Percentiles rank a stretch among this genome's conserved stretches.
Conservation (phyloP, 2,329 filamentous ascomycete species). For the Neonectria ditissima region DNA sequence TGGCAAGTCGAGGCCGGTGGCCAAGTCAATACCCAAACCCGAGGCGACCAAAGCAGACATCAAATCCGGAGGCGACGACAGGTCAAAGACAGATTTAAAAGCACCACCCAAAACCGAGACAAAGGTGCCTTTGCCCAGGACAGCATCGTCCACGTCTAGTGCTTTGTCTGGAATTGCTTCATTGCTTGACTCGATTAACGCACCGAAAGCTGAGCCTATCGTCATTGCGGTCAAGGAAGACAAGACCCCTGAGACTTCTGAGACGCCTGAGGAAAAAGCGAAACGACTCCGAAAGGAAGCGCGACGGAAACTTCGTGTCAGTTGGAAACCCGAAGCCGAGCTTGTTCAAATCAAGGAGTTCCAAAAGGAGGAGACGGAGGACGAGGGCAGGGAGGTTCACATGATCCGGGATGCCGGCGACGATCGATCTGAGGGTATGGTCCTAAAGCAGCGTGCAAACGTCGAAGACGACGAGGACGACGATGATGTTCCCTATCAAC, state of each 20-base stretch:
- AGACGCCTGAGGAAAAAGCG: constrained; percentile 75
- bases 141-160: constrained; percentile 49
- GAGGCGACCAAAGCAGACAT: constrained; percentile 45
- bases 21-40: constrained; percentile 57
- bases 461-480: constrained; percentile 69
- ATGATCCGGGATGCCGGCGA: constrained; percentile 80
- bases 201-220: constrained; percentile 53
- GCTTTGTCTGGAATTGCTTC: constrained; percentile 64
- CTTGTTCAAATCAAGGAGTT: constrained; percentile 77
- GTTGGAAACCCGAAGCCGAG: constrained; percentile 75
- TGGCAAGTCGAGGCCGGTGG: constrained; percentile 59
- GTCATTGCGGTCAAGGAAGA: constrained; percentile 65
- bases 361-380: constrained; percentile 78
- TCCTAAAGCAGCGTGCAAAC: constrained; percentile 66
- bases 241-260: constrained; percentile 62
- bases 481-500: constrained; percentile 64
- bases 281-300: constrained; percentile 79
- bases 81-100: constrained; percentile 47
- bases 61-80: constrained; percentile 48
- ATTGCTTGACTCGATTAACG: constrained; percentile 63
- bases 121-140: constrained; percentile 47
- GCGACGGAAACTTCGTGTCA: constrained; percentile 76
- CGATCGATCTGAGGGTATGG: constrained; percentile 79
- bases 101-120: constrained; percentile 45
- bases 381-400: constrained; percentile 73